Percentiles rank a stretch among this genome's conserved stretches.
Conservation (phyloP, 2,329 filamentous ascomycete genomes). For the Penicillium decumbens region DNA sequence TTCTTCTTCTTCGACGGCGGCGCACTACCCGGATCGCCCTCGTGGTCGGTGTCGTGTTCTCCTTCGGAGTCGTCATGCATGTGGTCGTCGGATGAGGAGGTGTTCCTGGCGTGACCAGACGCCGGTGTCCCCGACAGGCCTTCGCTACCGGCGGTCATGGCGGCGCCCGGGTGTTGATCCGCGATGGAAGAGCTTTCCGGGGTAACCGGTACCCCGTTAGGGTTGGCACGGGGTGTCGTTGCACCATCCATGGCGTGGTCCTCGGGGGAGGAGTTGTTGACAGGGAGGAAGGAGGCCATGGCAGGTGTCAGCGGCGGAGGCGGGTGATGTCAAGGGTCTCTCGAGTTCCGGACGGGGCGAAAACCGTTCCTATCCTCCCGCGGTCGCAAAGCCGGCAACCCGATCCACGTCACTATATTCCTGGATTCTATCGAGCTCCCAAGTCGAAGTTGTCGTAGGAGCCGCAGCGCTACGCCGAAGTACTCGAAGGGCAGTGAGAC, state of each 20-base stretch:
- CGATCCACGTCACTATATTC: conserved; percentile 16
- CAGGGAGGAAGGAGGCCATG: conserved; percentile 58
- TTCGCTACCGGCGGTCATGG: conserved; percentile 34
- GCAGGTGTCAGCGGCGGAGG: conserved; percentile 23
- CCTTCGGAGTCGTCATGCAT: conserved; percentile 73
- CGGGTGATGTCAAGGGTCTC: conserved; percentile 27
- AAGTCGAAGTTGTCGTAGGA: conserved; percentile 8
- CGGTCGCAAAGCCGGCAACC: conserved; percentile 20
- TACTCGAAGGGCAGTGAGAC: conserved; percentile 12
- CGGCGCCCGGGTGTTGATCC: conserved; percentile 18
- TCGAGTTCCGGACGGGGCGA: conserved; percentile 16
- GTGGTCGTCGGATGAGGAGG: conserved; percentile 55
- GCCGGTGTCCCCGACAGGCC: conserved; percentile 8
- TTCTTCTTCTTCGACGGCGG: conserved; percentile 90
- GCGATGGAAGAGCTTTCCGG: conserved; percentile 24
- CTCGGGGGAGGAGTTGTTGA: conserved; percentile 53
- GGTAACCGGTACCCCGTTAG: conserved; percentile 37
- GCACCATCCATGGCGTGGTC: conserved; percentile 48
- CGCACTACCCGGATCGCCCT: conserved; percentile 58
- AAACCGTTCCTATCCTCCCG: conserved; percentile 17
- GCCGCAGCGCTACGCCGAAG: conserved; percentile 16
- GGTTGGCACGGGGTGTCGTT: conserved; percentile 49
- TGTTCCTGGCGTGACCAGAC: conserved; percentile 36
- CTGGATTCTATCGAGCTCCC: conserved; percentile 12
- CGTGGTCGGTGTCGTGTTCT: conserved; percentile 62